Base-by-base conservation (phyloP, 2,329 filamentous ascomycete species). In the Bipolaris gigantea region DNA sequence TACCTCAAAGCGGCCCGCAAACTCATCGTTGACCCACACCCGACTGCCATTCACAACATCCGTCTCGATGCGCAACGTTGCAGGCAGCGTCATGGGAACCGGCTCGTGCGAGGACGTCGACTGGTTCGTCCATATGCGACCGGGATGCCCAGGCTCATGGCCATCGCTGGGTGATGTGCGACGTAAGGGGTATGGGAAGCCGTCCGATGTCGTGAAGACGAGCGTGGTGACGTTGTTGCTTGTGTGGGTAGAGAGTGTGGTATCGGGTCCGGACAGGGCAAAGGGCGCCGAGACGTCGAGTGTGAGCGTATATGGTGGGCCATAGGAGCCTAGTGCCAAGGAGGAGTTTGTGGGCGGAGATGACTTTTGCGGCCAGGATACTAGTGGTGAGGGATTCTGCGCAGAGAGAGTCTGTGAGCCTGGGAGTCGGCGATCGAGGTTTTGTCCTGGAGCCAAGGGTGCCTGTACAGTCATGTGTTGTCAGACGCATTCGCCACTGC, bases 1-100 rank as follows among this genome's bases (percentile, higher is more conserved):
- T 0, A 83, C 81, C 57, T 84, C 81, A 48, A 83, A 83, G 9
- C 81, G 66, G 0, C 81, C 81, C 1, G 59, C 73, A 42, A 83
- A 81, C 0, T 57, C 42, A 7, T 72, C 76, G 51, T 81, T 63
- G 0, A 82, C 57, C 79, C 80, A 83, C 0, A 79, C 80, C 1
- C 80, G 70, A 48, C 75, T 81, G 0, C 81, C 81, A 13, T 77
- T 75, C 6, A 77, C 61, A 1, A 72, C 65, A 47, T 82, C 77
- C 0, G 79, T 80, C 18, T 71, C 71, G 13, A 83, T 76, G 0
- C 70, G 76, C 4, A 82, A 61, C 0, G 67, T 64, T 0, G 66
- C 70, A 0, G 73, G 69, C 0, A 68, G 41, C 0, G 66, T 59
- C 2, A 83, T 56, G 0, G 54, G 60, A 0, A 81, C 73, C 4